Evolutionary conservation across 768 basidiomycete species (phyloP).

Genomic region (Tulasnella sp.): DNA sequence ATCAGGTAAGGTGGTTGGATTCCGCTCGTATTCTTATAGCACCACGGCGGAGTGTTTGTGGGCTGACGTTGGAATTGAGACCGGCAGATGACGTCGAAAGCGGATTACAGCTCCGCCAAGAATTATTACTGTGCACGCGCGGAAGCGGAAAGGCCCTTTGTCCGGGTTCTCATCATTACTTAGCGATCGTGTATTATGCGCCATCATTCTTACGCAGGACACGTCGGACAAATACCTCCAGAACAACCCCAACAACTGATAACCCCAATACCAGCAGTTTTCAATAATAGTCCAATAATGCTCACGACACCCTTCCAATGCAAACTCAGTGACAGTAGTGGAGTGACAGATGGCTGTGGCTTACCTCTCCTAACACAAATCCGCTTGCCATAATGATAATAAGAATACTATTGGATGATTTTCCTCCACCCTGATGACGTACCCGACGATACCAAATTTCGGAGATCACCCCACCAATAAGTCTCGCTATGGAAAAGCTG

Average conservation of each 20-base stretch:
- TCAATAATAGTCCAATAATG: conserved; percentile 59
- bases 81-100: too few species aligned
- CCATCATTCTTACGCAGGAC: conserved; percentile 11
- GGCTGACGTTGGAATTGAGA: too few species aligned
- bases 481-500: conserved; percentile 80
- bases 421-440: conserved; percentile 24
- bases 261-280: conserved; percentile 59
- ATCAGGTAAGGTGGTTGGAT: neutral
- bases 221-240: conserved; percentile 14
- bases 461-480: conserved; percentile 78
- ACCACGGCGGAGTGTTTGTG: too few species aligned
- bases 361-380: conserved; percentile 76
- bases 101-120: too few species aligned
- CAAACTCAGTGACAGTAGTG: neutral
- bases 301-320: conserved; percentile 54
- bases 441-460: conserved; percentile 39
- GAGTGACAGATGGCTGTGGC: neutral
- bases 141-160: too few species aligned
- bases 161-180: too few species aligned
- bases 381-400: conserved; percentile 86
- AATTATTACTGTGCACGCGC: too few species aligned
- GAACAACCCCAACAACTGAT: conserved; percentile 77
- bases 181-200: too few species aligned
- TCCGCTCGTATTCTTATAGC: neutral
- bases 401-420: conserved; percentile 37